phyloP scores from a whole-genome alignment of 768 basidiomycete species.

The Strobilomyces confusus region DNA sequence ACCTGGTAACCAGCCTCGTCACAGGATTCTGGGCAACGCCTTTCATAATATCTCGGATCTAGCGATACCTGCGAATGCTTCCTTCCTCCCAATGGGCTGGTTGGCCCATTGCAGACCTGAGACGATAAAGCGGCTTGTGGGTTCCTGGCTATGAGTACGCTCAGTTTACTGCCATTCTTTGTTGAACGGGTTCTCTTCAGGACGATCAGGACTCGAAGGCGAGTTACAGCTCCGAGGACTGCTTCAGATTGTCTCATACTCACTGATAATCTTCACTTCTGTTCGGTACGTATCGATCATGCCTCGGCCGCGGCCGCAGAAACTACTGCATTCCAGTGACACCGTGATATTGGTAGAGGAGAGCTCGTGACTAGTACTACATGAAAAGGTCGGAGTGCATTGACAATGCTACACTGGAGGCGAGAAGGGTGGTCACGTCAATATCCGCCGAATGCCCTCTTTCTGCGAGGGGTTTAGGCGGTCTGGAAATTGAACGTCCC shows the following conservation, averaged over 20 bases:
- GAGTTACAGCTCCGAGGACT: background rate
- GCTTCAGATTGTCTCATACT: background rate
- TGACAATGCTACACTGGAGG: constrained; percentile 11
- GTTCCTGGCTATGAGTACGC: background rate
- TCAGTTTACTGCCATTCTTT: background rate
- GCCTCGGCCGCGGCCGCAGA: constrained; percentile 2
- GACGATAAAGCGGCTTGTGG: background rate
- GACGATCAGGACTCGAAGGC: background rate
- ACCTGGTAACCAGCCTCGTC: background rate
- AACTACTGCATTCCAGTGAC: background rate
- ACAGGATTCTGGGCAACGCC: too few relatives aligned
- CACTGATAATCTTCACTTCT: background rate
- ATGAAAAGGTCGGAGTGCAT: too few relatives aligned
- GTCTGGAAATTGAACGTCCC: constrained; percentile 84
- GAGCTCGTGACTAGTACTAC: too few relatives aligned
- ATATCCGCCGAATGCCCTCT: constrained; percentile 69
- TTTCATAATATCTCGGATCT: constrained; percentile 23
- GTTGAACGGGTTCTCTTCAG: background rate
- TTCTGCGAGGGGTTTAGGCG: constrained; percentile 72
- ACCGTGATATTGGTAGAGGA: too few relatives aligned
- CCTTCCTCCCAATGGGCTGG: background rate
- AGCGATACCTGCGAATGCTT: constrained; percentile 5
- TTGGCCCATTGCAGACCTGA: background rate
- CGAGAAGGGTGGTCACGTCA: constrained; percentile 34
- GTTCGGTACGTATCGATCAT: background rate